Base-by-base conservation (phyloP, 345 rosid genomes). In the Physaria fendleri region DNA sequence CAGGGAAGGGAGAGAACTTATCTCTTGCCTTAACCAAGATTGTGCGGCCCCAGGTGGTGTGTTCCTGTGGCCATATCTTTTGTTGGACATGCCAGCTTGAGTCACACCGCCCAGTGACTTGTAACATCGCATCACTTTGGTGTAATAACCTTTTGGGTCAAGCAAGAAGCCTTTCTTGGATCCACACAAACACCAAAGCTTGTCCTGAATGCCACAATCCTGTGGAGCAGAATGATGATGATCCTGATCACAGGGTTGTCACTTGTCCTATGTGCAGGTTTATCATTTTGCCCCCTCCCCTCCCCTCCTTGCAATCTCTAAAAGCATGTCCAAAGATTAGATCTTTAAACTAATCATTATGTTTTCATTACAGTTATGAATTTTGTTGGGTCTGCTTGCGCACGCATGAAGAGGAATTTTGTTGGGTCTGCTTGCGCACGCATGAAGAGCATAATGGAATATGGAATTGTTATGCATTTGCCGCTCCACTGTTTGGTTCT, bases 191-290 rank as follows among this genome's bases (percentile, higher is more conserved):
- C 29, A 35, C 56, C 22, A 46, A 54, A 22, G 37, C 2, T 22
- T 69, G 73, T 32, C 68, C 73, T 24, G 2, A 3, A 6, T 69
- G 74, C 28, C 2, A 4, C 6, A 30, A 3, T 6, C 17, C 2
- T 22, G 43, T 59, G 16, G 2, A 6, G 20, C 11, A 4, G 7
- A 21, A 10, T 8, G n/a, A n/a, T n/a, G n/a, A n/a, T n/a, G n/a
- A 29, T 0, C 4, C 14, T 38, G 5, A 21, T 8, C 21, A 14
- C 4, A 39, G 41, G 16, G 5, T 28, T 28, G 5, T 57, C 0
- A 22, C 51, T 40, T 66, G 72, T 43, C 2, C 11, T n/a, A n/a
- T n/a, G 18, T 68, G 72, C 72, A 43, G 54, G 66, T 68, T 42
- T 66, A 59, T n/a, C n/a, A n/a, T n/a, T 8, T 49, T 48, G 2